phyloP scores from a whole-genome alignment of 202 grass and related monocot species.

The Carex arenaria region DNA sequence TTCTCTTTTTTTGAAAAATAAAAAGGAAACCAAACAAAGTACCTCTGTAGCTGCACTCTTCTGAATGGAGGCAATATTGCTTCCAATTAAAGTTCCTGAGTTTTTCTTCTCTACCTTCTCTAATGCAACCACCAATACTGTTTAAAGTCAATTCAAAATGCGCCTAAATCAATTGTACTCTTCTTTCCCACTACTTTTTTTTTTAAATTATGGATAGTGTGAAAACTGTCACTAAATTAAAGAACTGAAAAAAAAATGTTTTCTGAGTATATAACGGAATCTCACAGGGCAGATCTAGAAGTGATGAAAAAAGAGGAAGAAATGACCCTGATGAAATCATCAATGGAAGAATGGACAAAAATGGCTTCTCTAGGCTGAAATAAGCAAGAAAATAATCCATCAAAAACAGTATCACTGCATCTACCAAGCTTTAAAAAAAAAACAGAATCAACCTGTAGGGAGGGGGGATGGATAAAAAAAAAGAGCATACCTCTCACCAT shows the following conservation, averaged over 20 bases:
- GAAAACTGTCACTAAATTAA: neutral
- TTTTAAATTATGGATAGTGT: constrained; percentile 6
- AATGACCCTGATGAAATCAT: constrained; percentile 96
- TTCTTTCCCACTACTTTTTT: neutral
- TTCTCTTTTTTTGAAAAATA: neutral
- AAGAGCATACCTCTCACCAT: constrained; percentile 74
- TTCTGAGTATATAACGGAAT: neutral
- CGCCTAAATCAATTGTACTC: neutral
- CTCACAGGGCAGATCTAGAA: constrained; percentile 84
- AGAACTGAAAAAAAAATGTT: neutral
- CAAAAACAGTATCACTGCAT: neutral
- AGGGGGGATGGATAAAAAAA: neutral
- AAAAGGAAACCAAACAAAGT: constrained; percentile 3
- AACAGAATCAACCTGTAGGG: neutral
- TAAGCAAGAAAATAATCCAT: constrained; percentile 9
- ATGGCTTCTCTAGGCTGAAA: constrained; percentile 77
- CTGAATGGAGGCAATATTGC: constrained; percentile 96
- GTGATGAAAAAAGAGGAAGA: constrained; percentile 86
- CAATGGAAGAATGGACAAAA: constrained; percentile 65
- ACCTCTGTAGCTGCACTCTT: constrained; percentile 97
- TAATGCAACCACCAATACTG: constrained; percentile 87
- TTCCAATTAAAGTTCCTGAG: constrained; percentile 85
- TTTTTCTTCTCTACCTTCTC: constrained; percentile 96
- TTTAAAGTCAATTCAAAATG: constrained; percentile 20
- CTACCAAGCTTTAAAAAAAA: neutral